These are phyloP conservation scores for Aspergillus asperescens DNA, from an alignment of 495 filamentous ascomycete species.

Conservation along the genomic window DNA sequence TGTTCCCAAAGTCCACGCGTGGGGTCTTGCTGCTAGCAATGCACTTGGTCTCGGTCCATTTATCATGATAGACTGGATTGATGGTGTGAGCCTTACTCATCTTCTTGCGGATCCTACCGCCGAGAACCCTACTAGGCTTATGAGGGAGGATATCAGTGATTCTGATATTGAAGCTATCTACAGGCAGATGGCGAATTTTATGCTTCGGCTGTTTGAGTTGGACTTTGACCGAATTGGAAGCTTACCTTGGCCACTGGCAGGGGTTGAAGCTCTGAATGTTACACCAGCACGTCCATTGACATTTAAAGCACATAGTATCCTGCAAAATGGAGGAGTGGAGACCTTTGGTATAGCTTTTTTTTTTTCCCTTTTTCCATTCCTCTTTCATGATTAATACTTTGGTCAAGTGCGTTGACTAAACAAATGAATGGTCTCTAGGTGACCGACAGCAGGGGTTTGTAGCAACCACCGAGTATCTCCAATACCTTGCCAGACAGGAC, in stretches of 20 bases:
- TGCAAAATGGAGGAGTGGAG: constrained; percentile 31
- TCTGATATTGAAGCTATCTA: constrained; percentile 26
- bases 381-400: not conserved
- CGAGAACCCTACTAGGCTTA: constrained; percentile 18
- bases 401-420: not conserved
- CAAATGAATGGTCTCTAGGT: constrained; percentile 21
- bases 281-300: constrained; percentile 25
- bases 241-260: constrained; percentile 14
- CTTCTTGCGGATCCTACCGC: constrained; percentile 19
- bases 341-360: constrained; percentile 23
- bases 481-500: constrained; percentile 29
- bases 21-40: constrained; percentile 34
- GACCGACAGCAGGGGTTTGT: constrained; percentile 29
- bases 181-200: constrained; percentile 27
- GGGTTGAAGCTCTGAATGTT: constrained; percentile 8
- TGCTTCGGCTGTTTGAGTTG: constrained; percentile 25
- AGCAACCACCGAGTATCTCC: constrained; percentile 29
- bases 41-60: constrained; percentile 37
- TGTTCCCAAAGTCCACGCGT: constrained; percentile 33
- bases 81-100: constrained; percentile 29
- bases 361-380: constrained; percentile 1
- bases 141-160: constrained; percentile 21
- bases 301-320: constrained; percentile 28
- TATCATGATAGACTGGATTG: constrained; percentile 44
- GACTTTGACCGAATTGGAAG: constrained; percentile 26